Evolutionary conservation across 2,329 filamentous ascomycete species (phyloP).

Genomic region (Calonectria montana): DNA sequence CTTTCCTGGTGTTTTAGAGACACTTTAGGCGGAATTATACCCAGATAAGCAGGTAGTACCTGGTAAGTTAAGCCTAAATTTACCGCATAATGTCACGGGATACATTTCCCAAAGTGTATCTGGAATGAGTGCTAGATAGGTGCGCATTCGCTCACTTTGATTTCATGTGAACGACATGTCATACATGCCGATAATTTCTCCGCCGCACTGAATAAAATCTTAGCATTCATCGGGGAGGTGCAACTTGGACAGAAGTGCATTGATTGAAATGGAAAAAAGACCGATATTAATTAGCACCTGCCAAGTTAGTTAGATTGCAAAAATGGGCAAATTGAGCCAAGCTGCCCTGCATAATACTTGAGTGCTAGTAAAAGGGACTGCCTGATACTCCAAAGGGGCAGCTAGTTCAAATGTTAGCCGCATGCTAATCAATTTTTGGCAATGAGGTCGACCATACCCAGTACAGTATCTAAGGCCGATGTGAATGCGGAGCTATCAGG

Average conservation of each 20-base stretch:
- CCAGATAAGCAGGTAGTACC: too few relatives aligned
- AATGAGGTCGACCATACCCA: not conserved
- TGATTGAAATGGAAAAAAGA: not conserved
- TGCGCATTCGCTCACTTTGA: too few relatives aligned
- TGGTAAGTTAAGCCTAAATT: too few relatives aligned
- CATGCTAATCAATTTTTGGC: not conserved
- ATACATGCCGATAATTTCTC: too few relatives aligned
- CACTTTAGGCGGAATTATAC: too few relatives aligned
- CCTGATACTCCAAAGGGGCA: not conserved
- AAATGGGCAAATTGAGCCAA: not conserved
- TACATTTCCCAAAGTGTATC: too few relatives aligned
- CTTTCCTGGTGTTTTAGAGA: too few relatives aligned
- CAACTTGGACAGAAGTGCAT: not conserved
- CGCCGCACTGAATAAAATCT: not conserved
- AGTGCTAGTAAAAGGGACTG: not conserved
- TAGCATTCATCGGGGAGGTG: not conserved
- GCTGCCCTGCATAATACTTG: not conserved
- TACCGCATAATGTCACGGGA: too few relatives aligned
- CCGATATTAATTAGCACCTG: not conserved
- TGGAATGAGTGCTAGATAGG: too few relatives aligned
- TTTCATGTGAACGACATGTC: too few relatives aligned
- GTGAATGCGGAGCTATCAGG: not conserved
- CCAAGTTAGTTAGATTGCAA: not conserved
- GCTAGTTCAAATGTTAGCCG: not conserved
- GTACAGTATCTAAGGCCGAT: not conserved